Evolutionary conservation across 179 eudicot species (phyloP).

Genomic region (Drosera spatulata): DNA sequence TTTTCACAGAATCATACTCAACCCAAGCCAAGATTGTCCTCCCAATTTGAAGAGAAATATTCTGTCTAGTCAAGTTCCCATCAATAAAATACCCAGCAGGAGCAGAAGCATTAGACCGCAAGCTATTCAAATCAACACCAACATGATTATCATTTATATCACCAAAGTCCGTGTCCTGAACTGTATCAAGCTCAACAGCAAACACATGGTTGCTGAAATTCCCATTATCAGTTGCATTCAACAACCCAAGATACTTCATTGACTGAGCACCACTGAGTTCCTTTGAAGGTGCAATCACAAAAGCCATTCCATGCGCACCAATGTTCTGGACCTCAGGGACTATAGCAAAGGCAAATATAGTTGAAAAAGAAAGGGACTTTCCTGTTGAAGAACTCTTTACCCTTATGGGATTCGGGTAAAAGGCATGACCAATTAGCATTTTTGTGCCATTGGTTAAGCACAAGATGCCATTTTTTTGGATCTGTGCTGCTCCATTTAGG

Average conservation of each 20-base stretch:
- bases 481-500: too few species aligned
- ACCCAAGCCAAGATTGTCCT: slow-evolving; percentile 15
- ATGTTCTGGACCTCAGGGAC: slow-evolving; percentile 5
- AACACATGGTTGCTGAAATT: slow-evolving; percentile 17
- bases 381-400: slow-evolving; percentile 15
- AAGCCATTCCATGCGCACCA: slow-evolving; percentile 24
- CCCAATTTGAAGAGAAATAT: slow-evolving; percentile 11
- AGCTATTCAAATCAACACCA: slow-evolving; percentile 21
- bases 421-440: slow-evolving; percentile 23
- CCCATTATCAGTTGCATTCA: slow-evolving; percentile 12
- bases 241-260: slow-evolving; percentile 18
- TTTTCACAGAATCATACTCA: slow-evolving; percentile 18
- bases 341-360: slow-evolving; percentile 14
- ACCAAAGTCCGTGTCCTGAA: slow-evolving; percentile 9
- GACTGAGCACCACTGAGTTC: slow-evolving; percentile 8
- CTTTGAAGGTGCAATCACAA: slow-evolving; percentile 16
- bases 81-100: slow-evolving; percentile 15
- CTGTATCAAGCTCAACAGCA: slow-evolving; percentile 27
- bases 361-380: slow-evolving; percentile 18
- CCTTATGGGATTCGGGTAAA: slow-evolving; percentile 18
- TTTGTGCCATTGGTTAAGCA: slow-evolving; percentile 11
- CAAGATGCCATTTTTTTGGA: slow-evolving; percentile 11
- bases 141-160: slow-evolving; percentile 59
- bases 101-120: slow-evolving; percentile 12
- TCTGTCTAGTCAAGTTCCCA: slow-evolving; percentile 7